Percentiles rank a stretch among this genome's conserved stretches.
phyloP scores from a whole-genome alignment of 345 rosid genomes.

The Rhodamnia rubescens region DNA sequence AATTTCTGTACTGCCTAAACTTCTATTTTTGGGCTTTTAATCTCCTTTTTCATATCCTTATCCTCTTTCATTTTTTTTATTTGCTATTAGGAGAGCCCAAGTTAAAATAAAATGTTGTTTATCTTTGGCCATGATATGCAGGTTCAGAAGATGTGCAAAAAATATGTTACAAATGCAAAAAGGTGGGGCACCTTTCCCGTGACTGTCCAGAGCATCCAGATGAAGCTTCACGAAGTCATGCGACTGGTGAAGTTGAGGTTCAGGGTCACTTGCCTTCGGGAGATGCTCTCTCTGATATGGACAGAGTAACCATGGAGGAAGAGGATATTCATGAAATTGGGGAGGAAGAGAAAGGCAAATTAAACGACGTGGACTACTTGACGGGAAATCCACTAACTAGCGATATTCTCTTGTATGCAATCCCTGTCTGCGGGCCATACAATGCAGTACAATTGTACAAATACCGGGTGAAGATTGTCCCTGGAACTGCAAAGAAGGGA shows the following conservation, averaged over 20 bases:
- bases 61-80: neutral
- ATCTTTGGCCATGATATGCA: constrained; percentile 14
- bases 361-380: constrained; percentile 81
- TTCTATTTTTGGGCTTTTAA: neutral
- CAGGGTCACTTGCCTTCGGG: constrained; percentile 3
- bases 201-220: constrained; percentile 67
- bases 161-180: constrained; percentile 88
- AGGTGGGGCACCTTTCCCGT: constrained; percentile 73
- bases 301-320: constrained; percentile 82
- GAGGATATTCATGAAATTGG: constrained; percentile 85
- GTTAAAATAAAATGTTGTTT: neutral
- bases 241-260: constrained; percentile 11
- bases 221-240: constrained; percentile 15
- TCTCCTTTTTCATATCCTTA: neutral
- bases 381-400: constrained; percentile 74
- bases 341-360: constrained; percentile 79
- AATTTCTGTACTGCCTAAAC: neutral
- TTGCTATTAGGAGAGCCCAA: neutral
- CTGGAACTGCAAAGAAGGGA: constrained; percentile 91
- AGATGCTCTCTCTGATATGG: constrained; percentile 27
- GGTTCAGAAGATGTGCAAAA: constrained; percentile 60
- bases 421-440: constrained; percentile 94
- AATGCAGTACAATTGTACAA: constrained; percentile 80
- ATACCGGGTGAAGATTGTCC: constrained; percentile 78
- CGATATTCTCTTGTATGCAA: constrained; percentile 72